Evolutionary conservation across 257 asterid genomes (phyloP).

Genomic region (Ilex asprella): DNA sequence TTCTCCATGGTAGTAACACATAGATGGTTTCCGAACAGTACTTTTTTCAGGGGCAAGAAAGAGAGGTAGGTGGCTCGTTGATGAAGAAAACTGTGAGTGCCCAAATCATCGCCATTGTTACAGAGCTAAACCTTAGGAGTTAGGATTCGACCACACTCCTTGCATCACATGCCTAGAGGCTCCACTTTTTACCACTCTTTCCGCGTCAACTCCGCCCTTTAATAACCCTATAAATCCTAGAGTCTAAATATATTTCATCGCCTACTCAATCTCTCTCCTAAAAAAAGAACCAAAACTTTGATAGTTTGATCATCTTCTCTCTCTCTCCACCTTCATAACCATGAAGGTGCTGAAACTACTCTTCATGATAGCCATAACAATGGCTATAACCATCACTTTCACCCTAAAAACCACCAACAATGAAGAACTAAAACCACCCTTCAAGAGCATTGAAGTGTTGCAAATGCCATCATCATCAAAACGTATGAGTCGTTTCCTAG

Average conservation of each 20-base stretch:
- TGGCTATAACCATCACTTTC: slow-evolving; percentile 36
- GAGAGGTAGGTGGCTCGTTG: no score
- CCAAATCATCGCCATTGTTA: no score
- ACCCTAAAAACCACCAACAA: slow-evolving; percentile 4
- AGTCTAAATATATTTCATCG: not conserved
- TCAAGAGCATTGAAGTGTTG: not conserved
- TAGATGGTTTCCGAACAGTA: no score
- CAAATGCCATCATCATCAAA: not conserved
- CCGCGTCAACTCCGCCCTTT: slow-evolving; percentile 17
- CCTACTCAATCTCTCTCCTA: slow-evolving; percentile 1
- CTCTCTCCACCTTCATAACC: slow-evolving; percentile 18
- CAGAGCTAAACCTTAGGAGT: no score
- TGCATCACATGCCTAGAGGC: not conserved
- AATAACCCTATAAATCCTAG: slow-evolving; percentile 8
- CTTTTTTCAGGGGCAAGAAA: no score
- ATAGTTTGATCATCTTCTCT: not conserved
- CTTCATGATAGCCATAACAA: slow-evolving; percentile 18
- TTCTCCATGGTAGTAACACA: no score
- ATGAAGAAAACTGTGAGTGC: no score
- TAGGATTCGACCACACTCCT: not conserved
- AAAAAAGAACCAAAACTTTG: not conserved
- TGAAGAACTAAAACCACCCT: not conserved
- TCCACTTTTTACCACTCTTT: slow-evolving; percentile 1
- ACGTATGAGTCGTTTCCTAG: slow-evolving; percentile 45
- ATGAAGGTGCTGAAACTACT: slow-evolving; percentile 39